Percentiles rank a stretch among this genome's conserved stretches.
phyloP scores from a whole-genome alignment of 371 early-diverging fungal genomes.

The Rhizopus stolonifer region DNA sequence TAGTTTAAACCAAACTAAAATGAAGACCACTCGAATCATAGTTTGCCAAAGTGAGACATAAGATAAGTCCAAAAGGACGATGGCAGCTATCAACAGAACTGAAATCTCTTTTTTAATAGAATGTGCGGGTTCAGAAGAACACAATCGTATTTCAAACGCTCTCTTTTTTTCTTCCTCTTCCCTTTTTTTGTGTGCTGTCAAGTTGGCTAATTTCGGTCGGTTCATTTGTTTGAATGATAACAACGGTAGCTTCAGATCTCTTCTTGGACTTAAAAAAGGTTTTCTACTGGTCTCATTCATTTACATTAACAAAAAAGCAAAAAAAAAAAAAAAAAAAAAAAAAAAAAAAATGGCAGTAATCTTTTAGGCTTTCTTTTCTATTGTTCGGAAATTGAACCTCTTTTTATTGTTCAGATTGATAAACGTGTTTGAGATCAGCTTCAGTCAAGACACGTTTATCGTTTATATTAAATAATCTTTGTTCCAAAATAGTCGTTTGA shows the following conservation, averaged over 20 bases:
- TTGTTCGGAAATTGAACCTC: not conserved
- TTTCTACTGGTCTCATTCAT: too few relatives aligned
- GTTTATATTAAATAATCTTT: not conserved
- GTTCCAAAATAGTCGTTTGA: conserved; percentile 14
- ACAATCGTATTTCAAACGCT: not conserved
- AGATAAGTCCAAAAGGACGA: not conserved
- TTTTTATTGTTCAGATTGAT: not conserved
- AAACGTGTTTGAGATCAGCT: not conserved
- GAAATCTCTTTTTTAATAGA: not conserved
- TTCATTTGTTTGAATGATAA: not conserved
- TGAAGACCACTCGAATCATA: not conserved
- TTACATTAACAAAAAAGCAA: not conserved
- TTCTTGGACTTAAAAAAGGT: too few relatives aligned
- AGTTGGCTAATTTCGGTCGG: not conserved
- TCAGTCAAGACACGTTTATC: not conserved
- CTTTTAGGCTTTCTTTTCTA: too few relatives aligned
- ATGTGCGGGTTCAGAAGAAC: not conserved
- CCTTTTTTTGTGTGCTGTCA: not conserved
- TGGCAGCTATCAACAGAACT: not conserved
- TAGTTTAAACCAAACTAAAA: not conserved
- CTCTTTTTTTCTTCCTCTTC: not conserved
- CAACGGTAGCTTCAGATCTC: too few relatives aligned
- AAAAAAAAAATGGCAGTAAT: not conserved
- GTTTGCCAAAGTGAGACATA: not conserved
- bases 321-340: not conserved